phyloP scores from a whole-genome alignment of 345 rosid species.

The Acer yangbiense region DNA sequence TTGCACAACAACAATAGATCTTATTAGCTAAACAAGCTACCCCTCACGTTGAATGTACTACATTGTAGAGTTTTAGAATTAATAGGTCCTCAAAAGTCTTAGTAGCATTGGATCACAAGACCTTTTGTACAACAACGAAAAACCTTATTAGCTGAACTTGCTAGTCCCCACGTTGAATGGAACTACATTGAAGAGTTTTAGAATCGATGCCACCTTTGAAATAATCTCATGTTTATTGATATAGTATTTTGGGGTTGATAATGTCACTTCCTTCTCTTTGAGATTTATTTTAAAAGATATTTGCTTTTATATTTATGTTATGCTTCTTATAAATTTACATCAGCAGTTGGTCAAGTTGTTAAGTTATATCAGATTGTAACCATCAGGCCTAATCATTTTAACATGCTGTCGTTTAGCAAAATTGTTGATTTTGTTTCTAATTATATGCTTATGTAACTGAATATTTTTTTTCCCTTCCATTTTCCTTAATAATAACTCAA shows the following conservation, averaged over 20 bases:
- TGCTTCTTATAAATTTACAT: background rate
- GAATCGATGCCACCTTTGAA: background rate
- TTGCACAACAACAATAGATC: background rate
- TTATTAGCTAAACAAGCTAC: background rate
- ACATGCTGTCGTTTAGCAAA: too few relatives aligned
- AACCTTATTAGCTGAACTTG: background rate
- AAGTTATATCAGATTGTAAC: background rate
- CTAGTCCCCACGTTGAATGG: background rate
- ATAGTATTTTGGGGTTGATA: background rate
- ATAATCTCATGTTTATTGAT: background rate
- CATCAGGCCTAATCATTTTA: background rate
- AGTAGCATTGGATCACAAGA: background rate
- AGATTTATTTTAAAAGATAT: background rate
- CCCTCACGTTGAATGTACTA: background rate
- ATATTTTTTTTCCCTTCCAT: background rate
- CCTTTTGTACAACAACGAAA: background rate
- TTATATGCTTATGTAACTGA: background rate
- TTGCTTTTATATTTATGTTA: background rate
- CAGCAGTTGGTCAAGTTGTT: slow-evolving; percentile 3
- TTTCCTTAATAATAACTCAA: background rate
- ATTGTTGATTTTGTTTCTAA: too few relatives aligned
- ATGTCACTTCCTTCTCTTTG: background rate
- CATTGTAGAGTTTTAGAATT: background rate
- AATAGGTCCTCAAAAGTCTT: background rate
- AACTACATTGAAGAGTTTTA: background rate